Conservation (phyloP, 208 protist genomes). For the Phytomonas francai region DNA sequence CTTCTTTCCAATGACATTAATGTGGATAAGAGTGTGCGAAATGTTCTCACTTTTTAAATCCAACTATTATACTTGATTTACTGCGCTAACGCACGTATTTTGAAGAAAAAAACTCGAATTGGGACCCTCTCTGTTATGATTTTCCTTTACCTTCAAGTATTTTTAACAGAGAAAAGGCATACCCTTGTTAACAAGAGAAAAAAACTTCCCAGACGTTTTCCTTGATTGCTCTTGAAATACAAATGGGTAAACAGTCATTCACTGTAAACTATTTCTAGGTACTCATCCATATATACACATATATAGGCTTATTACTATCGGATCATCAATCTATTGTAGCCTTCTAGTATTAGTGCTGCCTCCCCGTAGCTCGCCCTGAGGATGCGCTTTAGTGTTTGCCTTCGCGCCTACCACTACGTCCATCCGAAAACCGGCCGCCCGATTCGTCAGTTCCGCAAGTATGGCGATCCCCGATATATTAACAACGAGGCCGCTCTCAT, state of each 20-base stretch:
- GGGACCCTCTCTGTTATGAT: neutral
- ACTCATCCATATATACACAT: constrained; percentile 6
- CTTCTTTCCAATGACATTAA: neutral
- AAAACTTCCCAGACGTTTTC: neutral
- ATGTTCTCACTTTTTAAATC: too few species aligned
- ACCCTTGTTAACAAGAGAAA: neutral
- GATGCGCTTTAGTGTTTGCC: neutral
- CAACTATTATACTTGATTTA: neutral
- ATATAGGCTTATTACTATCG: constrained; percentile 7
- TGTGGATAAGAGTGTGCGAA: too few species aligned
- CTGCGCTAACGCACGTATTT: neutral
- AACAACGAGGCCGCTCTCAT: constrained; percentile 88
- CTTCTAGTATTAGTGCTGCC: constrained; percentile 11
- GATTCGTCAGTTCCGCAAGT: constrained; percentile 75
- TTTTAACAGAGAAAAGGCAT: constrained; percentile 2
- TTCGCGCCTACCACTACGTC: constrained; percentile 82
- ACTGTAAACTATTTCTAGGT: neutral
- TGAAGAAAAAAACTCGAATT: neutral
- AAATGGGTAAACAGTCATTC: too few species aligned
- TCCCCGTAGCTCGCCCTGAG: too few species aligned
- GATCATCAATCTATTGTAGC: constrained; percentile 13
- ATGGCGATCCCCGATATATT: constrained; percentile 85
- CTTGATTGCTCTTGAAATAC: too few species aligned
- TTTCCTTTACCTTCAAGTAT: neutral
- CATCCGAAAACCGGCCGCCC: constrained; percentile 80